Evolutionary conservation across 768 basidiomycete species (phyloP).

Genomic region (Cystofilobasidium bisporidii): DNA sequence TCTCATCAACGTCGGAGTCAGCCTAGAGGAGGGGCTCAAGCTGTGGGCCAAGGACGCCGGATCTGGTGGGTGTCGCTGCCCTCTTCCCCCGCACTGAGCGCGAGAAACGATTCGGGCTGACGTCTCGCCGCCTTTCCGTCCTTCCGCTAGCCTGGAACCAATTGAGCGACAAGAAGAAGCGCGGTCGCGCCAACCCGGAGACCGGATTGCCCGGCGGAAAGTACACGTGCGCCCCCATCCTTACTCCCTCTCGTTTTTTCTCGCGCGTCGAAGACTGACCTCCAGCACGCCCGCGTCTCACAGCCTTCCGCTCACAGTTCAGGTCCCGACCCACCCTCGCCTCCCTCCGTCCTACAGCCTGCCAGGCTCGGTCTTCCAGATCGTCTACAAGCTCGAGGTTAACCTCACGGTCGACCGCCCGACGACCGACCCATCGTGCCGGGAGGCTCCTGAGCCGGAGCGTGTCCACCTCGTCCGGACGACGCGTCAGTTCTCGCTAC

Average conservation of each 20-base stretch:
- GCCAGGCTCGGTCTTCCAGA: slow-evolving; percentile 6
- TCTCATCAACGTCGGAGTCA: slow-evolving; percentile 27
- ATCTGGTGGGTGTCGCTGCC: neutral
- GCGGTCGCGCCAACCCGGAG: slow-evolving; percentile 18
- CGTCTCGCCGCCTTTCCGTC: neutral
- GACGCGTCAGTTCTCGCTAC: slow-evolving; percentile 17
- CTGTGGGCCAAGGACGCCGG: slow-evolving; percentile 28
- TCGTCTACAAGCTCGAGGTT: slow-evolving; percentile 25
- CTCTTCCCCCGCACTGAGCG: neutral
- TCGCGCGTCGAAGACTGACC: neutral
- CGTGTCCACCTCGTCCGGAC: slow-evolving; percentile 17
- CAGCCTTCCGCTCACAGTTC: slow-evolving; percentile 27
- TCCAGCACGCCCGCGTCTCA: too few species aligned
- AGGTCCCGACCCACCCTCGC: slow-evolving; percentile 26
- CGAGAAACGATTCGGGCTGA: neutral
- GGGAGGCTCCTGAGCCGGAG: neutral
- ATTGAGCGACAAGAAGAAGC: slow-evolving; percentile 21
- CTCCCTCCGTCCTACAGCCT: slow-evolving; percentile 23
- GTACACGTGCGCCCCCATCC: slow-evolving; percentile 25
- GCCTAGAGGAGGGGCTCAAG: slow-evolving; percentile 21
- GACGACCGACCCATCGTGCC: neutral
- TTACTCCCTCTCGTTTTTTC: neutral
- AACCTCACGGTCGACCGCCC: slow-evolving; percentile 27
- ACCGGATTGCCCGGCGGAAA: slow-evolving; percentile 27
- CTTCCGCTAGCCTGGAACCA: slow-evolving; percentile 5